Conservation (phyloP, 75 land plant species). For the Azolla pinnata region DNA sequence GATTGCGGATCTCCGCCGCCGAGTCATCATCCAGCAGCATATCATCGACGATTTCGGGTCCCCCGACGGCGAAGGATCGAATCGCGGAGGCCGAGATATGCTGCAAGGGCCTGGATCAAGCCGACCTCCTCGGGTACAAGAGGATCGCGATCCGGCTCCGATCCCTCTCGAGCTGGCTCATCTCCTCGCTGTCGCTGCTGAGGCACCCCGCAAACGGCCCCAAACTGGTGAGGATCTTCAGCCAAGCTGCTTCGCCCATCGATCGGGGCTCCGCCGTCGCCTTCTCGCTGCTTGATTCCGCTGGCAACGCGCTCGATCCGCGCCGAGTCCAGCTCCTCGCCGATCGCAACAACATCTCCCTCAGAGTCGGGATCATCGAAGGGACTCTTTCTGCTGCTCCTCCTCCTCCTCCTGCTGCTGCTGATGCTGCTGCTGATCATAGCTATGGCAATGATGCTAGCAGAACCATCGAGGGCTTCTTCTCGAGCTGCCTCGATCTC, state of each 20-base stretch:
- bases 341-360: constrained; percentile 16
- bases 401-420: too few relatives aligned
- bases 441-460: too few relatives aligned
- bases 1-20: too few relatives aligned
- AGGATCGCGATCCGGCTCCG: constrained; percentile 18
- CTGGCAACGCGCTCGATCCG: constrained; percentile 12
- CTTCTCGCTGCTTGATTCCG: constrained; percentile 15
- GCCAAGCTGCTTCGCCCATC: constrained; percentile 1
- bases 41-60: too few relatives aligned
- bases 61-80: too few relatives aligned
- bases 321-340: constrained; percentile 21
- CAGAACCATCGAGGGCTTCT: too few relatives aligned
- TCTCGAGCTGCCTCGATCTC: too few relatives aligned
- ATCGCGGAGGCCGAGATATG: constrained; percentile 1
- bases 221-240: constrained; percentile 11
- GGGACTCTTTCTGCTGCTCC: too few relatives aligned
- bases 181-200: constrained; percentile 12
- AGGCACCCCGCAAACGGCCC: constrained; percentile 6
- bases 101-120: constrained; percentile 25
- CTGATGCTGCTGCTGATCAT: too few relatives aligned
- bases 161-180: constrained; percentile 21
- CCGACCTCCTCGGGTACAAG: constrained; percentile 20
- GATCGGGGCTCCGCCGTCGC: constrained; percentile 20
- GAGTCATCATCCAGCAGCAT: too few relatives aligned
- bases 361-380: constrained; percentile 14